Evolutionary conservation across 2,329 filamentous ascomycete species (phyloP), one percentile per base, ranked within the genome.

Genomic region (Talaromyces islandicus): DNA sequence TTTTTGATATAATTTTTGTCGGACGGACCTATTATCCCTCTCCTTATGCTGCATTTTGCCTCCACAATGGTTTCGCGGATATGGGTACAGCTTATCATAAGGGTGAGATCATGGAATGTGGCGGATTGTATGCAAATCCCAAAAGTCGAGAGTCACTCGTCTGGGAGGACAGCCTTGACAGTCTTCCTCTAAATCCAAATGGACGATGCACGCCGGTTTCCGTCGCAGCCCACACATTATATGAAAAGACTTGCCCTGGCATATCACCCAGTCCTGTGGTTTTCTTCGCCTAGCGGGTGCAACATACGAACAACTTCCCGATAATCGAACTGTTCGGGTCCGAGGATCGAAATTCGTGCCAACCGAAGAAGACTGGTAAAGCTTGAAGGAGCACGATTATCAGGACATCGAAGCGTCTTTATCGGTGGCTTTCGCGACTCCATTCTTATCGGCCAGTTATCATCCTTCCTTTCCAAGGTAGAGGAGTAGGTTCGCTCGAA

Each of bases 71-170:
- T 2, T 48, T 57, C 17, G 30, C 38, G 2, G 38, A 56, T 27
- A 24, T 56, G 17, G 54, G 54, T 4, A 24, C 25, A 11, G 38
- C 32, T 12, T 56, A 46, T 14, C 29, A 83, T 63, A 81, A 83
- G 79, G 82, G 81, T 7, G 83, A 84, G 69, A 80, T 83, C 6
- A 73, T 83, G 69, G 81, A 84, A 63, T 83, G 81, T n/a, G 81
- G 80, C 9, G 75, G 64, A 1, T 62, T 71, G 1, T 82, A 79
- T 62, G 75, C 79, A 0, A 67, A 69, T 0, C 81, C 80, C 0
- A 83, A 82, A 59, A 74, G 74, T 0, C 67, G 68, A 4, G 75
- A 74, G 3, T 76, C 73, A 1, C 63, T 75, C 0, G 75, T 81
- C 0, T 77, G 76, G 3, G 75, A 76, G 14, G 77, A 78, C 0